Evolutionary conservation across 768 basidiomycete species (phyloP).

Genomic region (Mrakia gelida): DNA sequence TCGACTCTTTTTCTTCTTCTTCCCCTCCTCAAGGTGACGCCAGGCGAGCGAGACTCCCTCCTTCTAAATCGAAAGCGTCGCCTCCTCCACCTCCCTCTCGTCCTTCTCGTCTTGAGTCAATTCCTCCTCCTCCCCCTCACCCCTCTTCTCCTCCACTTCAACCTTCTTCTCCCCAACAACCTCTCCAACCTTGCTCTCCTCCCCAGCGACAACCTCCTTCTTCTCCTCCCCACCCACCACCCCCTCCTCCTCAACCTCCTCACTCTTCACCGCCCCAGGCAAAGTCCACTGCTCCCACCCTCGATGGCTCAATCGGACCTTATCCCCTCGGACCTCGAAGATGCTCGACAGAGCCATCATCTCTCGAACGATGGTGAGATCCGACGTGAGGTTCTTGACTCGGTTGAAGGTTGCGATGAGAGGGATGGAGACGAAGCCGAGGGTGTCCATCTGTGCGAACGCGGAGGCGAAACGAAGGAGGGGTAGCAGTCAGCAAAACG

Average conservation of each 20-base stretch:
- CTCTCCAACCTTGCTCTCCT: constrained; percentile 52
- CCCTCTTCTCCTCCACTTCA: neutral
- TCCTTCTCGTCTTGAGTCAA: constrained; percentile 10
- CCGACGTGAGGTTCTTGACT: constrained; percentile 61
- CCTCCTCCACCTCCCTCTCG: constrained; percentile 12
- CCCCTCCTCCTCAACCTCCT: constrained; percentile 40
- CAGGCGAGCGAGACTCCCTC: no score
- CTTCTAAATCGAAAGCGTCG: neutral
- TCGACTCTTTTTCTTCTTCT: neutral
- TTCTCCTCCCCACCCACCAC: constrained; percentile 65
- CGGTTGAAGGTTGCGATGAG: constrained; percentile 85
- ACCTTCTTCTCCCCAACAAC: neutral
- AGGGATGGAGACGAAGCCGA: constrained; percentile 78
- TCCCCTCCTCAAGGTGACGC: no score
- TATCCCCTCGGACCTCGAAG: constrained; percentile 61
- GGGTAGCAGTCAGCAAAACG: neutral
- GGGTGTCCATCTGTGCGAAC: constrained; percentile 71
- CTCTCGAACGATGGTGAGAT: constrained; percentile 59
- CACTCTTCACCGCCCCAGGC: constrained; percentile 57
- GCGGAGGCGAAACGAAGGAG: neutral
- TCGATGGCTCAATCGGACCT: constrained; percentile 59
- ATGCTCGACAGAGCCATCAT: constrained; percentile 62
- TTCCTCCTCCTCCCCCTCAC: neutral
- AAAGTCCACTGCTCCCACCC: constrained; percentile 61
- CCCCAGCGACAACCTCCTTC: constrained; percentile 46